phyloP scores from a whole-genome alignment of 768 basidiomycete species.

The Collybia nuda region DNA sequence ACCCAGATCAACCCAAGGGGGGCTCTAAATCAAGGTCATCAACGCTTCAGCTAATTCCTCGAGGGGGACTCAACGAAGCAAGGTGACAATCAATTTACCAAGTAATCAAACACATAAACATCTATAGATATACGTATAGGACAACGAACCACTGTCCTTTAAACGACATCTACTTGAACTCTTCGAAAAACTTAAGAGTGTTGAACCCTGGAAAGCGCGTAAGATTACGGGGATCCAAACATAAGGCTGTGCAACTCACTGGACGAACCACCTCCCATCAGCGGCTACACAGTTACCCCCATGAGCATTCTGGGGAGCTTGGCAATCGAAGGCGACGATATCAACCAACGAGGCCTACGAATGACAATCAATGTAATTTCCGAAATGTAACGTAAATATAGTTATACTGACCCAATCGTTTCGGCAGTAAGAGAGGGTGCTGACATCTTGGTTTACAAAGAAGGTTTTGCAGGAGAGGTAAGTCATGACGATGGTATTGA shows the following conservation, averaged over 20 bases:
- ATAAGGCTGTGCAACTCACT: slow-evolving; percentile 33
- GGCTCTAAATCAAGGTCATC: no score
- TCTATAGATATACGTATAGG: background rate
- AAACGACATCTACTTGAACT: no score
- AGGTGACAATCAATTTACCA: no score
- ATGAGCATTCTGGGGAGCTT: slow-evolving; percentile 42
- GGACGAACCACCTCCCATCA: slow-evolving; percentile 46
- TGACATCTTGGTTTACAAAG: slow-evolving; percentile 46
- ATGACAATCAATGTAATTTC: no score
- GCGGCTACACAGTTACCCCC: slow-evolving; percentile 45
- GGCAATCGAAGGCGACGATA: slow-evolving; percentile 43
- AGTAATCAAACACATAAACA: no score
- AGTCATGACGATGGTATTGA: slow-evolving; percentile 38
- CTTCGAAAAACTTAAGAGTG: slow-evolving; percentile 14
- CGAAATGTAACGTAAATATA: no score
- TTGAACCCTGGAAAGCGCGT: slow-evolving; percentile 14
- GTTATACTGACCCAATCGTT: slow-evolving; percentile 40
- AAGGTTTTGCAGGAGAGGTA: slow-evolving; percentile 44
- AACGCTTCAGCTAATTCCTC: no score
- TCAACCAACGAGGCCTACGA: background rate
- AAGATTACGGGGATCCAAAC: no score
- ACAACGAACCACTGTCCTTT: background rate
- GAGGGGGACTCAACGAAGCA: no score
- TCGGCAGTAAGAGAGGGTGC: slow-evolving; percentile 41
- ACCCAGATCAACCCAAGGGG: no score